Evolutionary conservation across 352 stramenopile species (phyloP).

Genomic region (Globisporangium uncinulatum): DNA sequence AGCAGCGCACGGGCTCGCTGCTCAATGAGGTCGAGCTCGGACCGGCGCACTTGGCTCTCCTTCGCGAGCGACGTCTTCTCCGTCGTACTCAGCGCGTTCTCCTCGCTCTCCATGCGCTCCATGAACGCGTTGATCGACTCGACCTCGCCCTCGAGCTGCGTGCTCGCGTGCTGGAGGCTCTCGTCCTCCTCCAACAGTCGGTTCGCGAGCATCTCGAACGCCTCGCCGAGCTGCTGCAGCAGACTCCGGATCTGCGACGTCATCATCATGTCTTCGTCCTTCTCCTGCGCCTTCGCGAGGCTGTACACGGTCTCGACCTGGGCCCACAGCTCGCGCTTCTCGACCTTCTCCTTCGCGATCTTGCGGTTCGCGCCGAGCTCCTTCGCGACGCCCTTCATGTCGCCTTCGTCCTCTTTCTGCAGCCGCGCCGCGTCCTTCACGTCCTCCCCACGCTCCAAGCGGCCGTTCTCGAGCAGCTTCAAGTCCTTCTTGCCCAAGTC

Average conservation of each 20-base stretch:
- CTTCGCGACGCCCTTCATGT: slow-evolving; percentile 69
- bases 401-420: slow-evolving; percentile 77
- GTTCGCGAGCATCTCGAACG: slow-evolving; percentile 87
- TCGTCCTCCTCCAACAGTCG: slow-evolving; percentile 81
- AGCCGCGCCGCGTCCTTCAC: slow-evolving; percentile 76
- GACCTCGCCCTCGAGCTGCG: slow-evolving; percentile 78
- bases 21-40: slow-evolving; percentile 77
- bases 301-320: slow-evolving; percentile 84
- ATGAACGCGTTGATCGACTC: slow-evolving; percentile 87
- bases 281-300: slow-evolving; percentile 76
- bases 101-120: slow-evolving; percentile 87
- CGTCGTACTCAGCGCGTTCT: slow-evolving; percentile 72
- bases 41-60: slow-evolving; percentile 75
- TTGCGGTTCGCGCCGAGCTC: slow-evolving; percentile 57
- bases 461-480: slow-evolving; percentile 68
- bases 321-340: slow-evolving; percentile 83
- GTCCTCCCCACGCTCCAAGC: slow-evolving; percentile 61
- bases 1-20: slow-evolving; percentile 76
- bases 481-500: slow-evolving; percentile 83
- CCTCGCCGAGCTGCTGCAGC: slow-evolving; percentile 79
- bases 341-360: slow-evolving; percentile 67
- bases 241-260: slow-evolving; percentile 85
- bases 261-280: slow-evolving; percentile 92
- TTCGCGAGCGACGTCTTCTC: slow-evolving; percentile 84
- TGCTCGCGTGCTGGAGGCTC: slow-evolving; percentile 76